Evolutionary conservation across 352 stramenopile genomes (phyloP), one percentile per base, ranked within the genome.

Genomic region (Thraustochytrium sp.): DNA sequence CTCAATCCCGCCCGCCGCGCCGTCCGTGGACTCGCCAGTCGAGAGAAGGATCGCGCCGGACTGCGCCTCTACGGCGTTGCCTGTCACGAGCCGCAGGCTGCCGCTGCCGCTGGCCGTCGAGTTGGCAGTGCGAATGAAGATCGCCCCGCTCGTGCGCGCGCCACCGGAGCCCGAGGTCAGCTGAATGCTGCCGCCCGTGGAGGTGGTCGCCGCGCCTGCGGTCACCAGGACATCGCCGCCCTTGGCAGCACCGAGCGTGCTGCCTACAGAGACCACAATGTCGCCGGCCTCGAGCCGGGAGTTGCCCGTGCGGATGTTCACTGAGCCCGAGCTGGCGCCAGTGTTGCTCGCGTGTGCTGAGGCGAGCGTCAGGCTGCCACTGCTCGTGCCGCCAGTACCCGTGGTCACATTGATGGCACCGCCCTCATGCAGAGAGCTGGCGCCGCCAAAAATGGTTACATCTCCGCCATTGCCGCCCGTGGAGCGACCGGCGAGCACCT

Each of bases 1-100:
- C 68, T 89, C 74, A 51, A 96, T 89, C 64, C 87, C 89, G 18
- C 93, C 92, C 37, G 90, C 91, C 31, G 87, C 88, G 1, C 90
- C 91, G 42, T 86, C 88, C n/a, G 64, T 76, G 21, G 92, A 90
- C 29, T 75, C 65, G n/a, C 93, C 93, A n/a, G 92, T 94, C 3
- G 72, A 86, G 5, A 96, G 53, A 5, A 68, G 80, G 53, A 96
- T 90, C 29, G 74, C 36, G 26, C 65, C 65, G 3, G 65, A 78
- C 13, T 13, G 8, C 9, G 23, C 65, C 2, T 36, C n/a, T 9
- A 9, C 37, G 23, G 46, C 36, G 31, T 40, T 34, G n/a, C 62
- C 62, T 18, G 62, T 75, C n/a, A 9, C 16, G 36, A 75, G 16
- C 5, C 16, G 16, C 11, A 75, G 23, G 11, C 11, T 18, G 36